Percentiles rank a stretch among this genome's conserved stretches.
These are phyloP conservation scores for Cytospora paraplurivora DNA, from an alignment of 2,329 filamentous ascomycete genomes.

Conservation along the genomic window DNA sequence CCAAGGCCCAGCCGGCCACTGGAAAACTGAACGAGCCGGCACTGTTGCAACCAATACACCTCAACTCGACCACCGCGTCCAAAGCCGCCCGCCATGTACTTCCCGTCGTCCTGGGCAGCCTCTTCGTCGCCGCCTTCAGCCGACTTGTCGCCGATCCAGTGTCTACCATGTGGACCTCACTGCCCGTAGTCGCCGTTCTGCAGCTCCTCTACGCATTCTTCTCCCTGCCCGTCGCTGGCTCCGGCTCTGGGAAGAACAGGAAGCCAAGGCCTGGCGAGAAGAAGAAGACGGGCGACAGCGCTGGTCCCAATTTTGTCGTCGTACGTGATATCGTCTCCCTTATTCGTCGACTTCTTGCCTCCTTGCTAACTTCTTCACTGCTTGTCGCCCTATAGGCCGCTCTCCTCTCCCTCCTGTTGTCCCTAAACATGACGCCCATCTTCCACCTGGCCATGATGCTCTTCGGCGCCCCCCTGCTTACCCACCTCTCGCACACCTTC, in stretches of 20 bases:
- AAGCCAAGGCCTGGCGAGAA: slow-evolving; percentile 59
- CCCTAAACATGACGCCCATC: slow-evolving; percentile 68
- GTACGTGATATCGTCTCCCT: slow-evolving; percentile 41
- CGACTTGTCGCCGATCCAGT: slow-evolving; percentile 39
- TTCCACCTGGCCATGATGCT: slow-evolving; percentile 71
- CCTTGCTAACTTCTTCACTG: slow-evolving; percentile 15
- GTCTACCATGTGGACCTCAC: slow-evolving; percentile 35
- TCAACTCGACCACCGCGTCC: slow-evolving; percentile 32
- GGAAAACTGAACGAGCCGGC: slow-evolving; percentile 17
- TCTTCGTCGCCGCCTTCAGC: slow-evolving; percentile 36
- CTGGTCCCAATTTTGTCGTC: slow-evolving; percentile 48
- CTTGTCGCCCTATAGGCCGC: slow-evolving; percentile 41
- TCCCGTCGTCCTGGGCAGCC: slow-evolving; percentile 34
- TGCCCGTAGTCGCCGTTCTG: slow-evolving; percentile 38
- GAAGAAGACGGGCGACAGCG: slow-evolving; percentile 40
- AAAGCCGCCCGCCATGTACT: slow-evolving; percentile 36
- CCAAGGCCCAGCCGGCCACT: slow-evolving; percentile 15
- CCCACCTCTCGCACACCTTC: slow-evolving; percentile 75
- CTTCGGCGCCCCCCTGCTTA: slow-evolving; percentile 88
- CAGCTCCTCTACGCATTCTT: slow-evolving; percentile 56
- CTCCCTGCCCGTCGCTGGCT: slow-evolving; percentile 64
- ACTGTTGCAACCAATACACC: slow-evolving; percentile 32
- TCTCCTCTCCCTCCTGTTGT: slow-evolving; percentile 57
- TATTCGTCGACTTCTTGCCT: not conserved
- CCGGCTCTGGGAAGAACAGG: slow-evolving; percentile 45